Conservation (phyloP, 805 yeast species). For the Candida patagonica region DNA sequence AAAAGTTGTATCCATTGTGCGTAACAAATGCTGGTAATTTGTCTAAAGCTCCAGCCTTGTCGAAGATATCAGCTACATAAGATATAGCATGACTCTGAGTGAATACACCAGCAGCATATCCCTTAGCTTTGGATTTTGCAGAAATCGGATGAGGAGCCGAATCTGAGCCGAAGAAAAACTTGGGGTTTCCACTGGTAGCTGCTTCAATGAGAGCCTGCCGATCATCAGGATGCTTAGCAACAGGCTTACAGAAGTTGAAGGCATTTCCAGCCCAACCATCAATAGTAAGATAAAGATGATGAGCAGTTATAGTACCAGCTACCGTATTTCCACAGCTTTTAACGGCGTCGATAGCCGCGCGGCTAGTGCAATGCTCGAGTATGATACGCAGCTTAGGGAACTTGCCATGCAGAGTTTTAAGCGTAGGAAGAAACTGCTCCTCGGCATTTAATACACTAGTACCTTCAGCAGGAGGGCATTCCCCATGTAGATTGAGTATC, state of each 20-base stretch:
- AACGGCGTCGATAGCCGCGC: conserved; percentile 75
- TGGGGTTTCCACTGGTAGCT: conserved; percentile 85
- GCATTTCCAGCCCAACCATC: conserved; percentile 98
- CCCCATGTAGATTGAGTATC: conserved; percentile 90
- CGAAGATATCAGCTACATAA: conserved; percentile 83
- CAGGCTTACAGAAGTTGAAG: conserved; percentile 93
- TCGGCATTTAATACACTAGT: conserved; percentile 93
- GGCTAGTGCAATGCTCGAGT: conserved; percentile 91
- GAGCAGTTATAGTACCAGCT: conserved; percentile 93
- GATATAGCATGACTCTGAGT: conserved; percentile 78
- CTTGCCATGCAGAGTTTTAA: conserved; percentile 62
- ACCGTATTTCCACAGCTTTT: conserved; percentile 63
- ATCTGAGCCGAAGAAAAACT: conserved; percentile 94
- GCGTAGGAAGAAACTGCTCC: conserved; percentile 82
- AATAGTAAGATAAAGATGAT: conserved; percentile 78
- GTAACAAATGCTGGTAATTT: conserved; percentile 67
- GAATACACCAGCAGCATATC: conserved; percentile 97
- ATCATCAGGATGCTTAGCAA: conserved; percentile 86
- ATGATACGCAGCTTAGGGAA: conserved; percentile 84
- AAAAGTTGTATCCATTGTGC: conserved; percentile 63
- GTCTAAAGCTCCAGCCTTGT: conserved; percentile 50
- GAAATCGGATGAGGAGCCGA: conserved; percentile 93
- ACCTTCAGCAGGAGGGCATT: conserved; percentile 71
- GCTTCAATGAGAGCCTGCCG: conserved; percentile 73
- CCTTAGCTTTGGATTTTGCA: conserved; percentile 64